These are phyloP conservation scores for Jatropha podagrica DNA, from an alignment of 441 rosid genomes.

Conservation along the genomic window DNA sequence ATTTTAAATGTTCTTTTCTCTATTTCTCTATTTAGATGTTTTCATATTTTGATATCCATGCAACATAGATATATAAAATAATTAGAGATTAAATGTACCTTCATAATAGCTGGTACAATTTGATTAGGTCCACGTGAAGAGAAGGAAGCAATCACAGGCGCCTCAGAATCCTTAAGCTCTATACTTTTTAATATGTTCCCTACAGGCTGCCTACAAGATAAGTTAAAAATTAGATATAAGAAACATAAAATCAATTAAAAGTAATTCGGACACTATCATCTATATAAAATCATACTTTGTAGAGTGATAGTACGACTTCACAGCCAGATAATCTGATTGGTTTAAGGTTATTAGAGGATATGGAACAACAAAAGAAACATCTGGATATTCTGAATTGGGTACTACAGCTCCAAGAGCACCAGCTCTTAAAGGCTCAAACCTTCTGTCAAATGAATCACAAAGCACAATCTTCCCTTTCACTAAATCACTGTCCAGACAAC, in stretches of 20 bases:
- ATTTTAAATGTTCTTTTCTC: too few relatives aligned
- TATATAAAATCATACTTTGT: conserved; percentile 26
- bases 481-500: conserved; percentile 25
- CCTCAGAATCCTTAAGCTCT: conserved; percentile 22
- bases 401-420: conserved; percentile 39
- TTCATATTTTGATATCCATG: too few relatives aligned
- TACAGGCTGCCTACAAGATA: conserved; percentile 23
- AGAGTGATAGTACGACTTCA: conserved; percentile 29
- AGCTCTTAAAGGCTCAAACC: conserved; percentile 3
- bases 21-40: too few relatives aligned
- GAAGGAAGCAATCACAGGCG: conserved; percentile 41
- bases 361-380: conserved; percentile 23
- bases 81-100: conserved; percentile 25
- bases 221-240: background rate
- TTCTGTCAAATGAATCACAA: background rate
- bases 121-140: conserved; percentile 56
- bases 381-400: background rate
- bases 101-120: conserved; percentile 41
- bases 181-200: conserved; percentile 32
- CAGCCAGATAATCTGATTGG: background rate
- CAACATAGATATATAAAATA: background rate
- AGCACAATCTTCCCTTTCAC: conserved; percentile 46
- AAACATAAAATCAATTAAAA: background rate
- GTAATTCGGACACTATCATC: too few relatives aligned
- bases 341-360: conserved; percentile 32